Percentiles rank a stretch among this genome's conserved stretches.
phyloP scores from a whole-genome alignment of 169 alveolate genomes.

The Cryptosporidium bovis region DNA sequence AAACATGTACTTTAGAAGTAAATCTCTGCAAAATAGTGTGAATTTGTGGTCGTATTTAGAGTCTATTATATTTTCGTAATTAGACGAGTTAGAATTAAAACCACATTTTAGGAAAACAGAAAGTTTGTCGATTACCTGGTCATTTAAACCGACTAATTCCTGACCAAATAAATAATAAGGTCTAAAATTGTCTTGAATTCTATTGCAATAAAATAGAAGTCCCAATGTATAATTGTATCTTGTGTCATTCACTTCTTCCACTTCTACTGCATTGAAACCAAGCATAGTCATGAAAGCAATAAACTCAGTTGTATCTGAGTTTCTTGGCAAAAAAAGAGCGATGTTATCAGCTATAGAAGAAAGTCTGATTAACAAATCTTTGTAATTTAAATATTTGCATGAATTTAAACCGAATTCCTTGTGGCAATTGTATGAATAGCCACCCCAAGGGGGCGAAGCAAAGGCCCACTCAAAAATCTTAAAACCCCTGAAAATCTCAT shows the following conservation, averaged over 20 bases:
- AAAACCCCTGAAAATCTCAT: slow-evolving; percentile 13
- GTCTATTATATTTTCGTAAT: neutral
- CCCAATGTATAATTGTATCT: slow-evolving; percentile 51
- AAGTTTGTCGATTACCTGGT: neutral
- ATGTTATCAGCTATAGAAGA: slow-evolving; percentile 44
- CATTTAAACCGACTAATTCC: slow-evolving; percentile 5
- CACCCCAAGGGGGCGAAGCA: slow-evolving; percentile 75
- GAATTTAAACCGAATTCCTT: slow-evolving; percentile 29
- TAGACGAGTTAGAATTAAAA: neutral
- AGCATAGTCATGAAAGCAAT: slow-evolving; percentile 17
- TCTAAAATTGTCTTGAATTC: slow-evolving; percentile 25
- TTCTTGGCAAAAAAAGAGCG: slow-evolving; percentile 68
- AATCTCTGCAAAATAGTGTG: neutral
- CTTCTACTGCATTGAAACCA: slow-evolving; percentile 60
- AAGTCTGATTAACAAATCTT: slow-evolving; percentile 31
- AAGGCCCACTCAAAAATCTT: slow-evolving; percentile 58
- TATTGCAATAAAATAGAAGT: slow-evolving; percentile 19
- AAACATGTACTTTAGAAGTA: neutral
- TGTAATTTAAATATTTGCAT: slow-evolving; percentile 7
- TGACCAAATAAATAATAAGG: slow-evolving; percentile 43
- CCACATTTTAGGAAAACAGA: neutral
- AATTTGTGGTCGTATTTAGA: neutral
- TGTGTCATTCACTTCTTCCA: slow-evolving; percentile 49
- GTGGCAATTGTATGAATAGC: slow-evolving; percentile 30
- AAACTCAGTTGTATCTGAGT: slow-evolving; percentile 41